phyloP scores from a whole-genome alignment of 2,329 filamentous ascomycete species.

The Didymosphaeria variabile region DNA sequence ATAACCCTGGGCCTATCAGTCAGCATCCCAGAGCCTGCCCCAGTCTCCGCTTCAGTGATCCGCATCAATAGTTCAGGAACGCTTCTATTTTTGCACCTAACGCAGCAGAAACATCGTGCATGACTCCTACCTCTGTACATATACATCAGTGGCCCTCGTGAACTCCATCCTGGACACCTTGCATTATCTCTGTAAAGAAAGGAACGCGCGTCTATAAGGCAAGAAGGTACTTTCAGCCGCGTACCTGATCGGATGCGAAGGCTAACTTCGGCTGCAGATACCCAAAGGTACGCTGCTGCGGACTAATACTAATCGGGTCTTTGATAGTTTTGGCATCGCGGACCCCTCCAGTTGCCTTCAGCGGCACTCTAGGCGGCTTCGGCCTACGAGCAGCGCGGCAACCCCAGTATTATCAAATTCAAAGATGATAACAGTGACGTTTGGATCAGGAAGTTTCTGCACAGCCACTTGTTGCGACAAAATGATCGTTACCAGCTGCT shows the following conservation, averaged over 20 bases:
- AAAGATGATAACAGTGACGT: slow-evolving; percentile 39
- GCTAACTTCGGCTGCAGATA: slow-evolving; percentile 32
- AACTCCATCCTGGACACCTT: slow-evolving; percentile 17
- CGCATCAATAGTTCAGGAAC: slow-evolving; percentile 27
- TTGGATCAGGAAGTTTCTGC: slow-evolving; percentile 40
- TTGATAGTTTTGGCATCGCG: slow-evolving; percentile 44
- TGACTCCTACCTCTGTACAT: slow-evolving; percentile 26
- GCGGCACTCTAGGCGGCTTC: slow-evolving; percentile 32
- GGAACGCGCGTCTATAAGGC: background rate
- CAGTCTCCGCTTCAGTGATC: slow-evolving; percentile 22
- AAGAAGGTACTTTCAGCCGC: slow-evolving; percentile 1
- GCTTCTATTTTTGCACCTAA: slow-evolving; percentile 37
- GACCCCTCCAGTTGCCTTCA: slow-evolving; percentile 38
- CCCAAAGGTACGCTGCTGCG: slow-evolving; percentile 31
- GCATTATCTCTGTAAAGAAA: background rate
- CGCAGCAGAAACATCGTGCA: slow-evolving; percentile 16
- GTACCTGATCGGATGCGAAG: slow-evolving; percentile 16
- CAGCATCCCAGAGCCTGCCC: slow-evolving; percentile 20
- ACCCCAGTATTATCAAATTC: slow-evolving; percentile 24
- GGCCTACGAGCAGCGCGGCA: slow-evolving; percentile 32
- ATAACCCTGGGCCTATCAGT: slow-evolving; percentile 30
- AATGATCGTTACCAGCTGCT: slow-evolving; percentile 31
- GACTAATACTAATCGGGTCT: slow-evolving; percentile 44
- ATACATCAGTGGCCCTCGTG: slow-evolving; percentile 27
- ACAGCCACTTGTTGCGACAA: slow-evolving; percentile 29